Evolutionary conservation across 371 early-diverging fungal species (phyloP), one percentile per base, ranked within the genome.

Genomic region (Mucor ambiguus): DNA sequence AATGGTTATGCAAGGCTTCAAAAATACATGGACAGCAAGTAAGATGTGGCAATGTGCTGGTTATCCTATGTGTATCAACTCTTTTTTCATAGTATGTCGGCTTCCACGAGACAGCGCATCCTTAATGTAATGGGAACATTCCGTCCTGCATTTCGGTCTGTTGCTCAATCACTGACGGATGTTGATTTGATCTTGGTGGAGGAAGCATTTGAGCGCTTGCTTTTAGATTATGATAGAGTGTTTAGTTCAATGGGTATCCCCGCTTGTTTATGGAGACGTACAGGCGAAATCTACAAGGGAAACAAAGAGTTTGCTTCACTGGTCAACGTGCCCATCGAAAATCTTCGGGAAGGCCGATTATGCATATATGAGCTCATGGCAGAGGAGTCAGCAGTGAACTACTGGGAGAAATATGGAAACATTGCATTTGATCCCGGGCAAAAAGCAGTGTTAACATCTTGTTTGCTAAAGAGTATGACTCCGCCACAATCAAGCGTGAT

Each of bases 391-490:
- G 92, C 93, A 5, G 92, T 93, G 20, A 92, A 90, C 73, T 92
- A 92, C 66, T 91, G 90, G 91, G 93, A 92, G 85, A 95, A 95
- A 87, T 97, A 95, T 69, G 95, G 95, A 30, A 92, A 93, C 64
- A 95, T 97, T 70, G 96, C 97, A 2, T 96, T 96, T 78, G 96
- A 97, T 77, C 89, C 94, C 8, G 88, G 90, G 11, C 96, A 97
- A 79, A 96, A 97, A 77, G 96, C 97, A 0, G 96, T 97, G 4
- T 72, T 97, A 66, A 96, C 97, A 8, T 91, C 93, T 3, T 94
- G 94, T 58, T 71, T 90, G 38, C 74, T 95, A 55, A 85, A 85
- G 71, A 80, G 81, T 52, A 76, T 78, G 9, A 82, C 85, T 54
- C 85, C 81, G 11, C 79, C 81, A 22, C 82, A 72, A 41, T 72